Evolutionary conservation across 202 grass and related monocot species (phyloP).

Genomic region (Carex arenaria): DNA sequence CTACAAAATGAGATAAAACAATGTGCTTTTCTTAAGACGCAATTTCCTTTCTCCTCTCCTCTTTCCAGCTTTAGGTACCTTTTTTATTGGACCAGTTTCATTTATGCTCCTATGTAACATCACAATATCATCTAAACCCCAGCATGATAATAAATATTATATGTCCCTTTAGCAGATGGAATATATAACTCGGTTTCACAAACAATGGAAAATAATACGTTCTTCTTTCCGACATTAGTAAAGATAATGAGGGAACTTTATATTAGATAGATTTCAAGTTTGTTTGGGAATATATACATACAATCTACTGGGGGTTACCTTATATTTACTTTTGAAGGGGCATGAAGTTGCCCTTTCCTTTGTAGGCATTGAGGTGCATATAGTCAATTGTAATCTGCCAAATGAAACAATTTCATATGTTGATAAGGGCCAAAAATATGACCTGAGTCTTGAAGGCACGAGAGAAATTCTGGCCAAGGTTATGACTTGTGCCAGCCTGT

Average conservation of each 20-base stretch:
- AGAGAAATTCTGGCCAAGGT: conserved; percentile 97
- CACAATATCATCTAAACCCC: conserved; percentile 5
- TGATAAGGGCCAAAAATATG: conserved; percentile 20
- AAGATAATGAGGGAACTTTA: background rate
- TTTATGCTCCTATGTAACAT: background rate
- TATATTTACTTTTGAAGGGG: background rate
- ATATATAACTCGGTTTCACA: background rate
- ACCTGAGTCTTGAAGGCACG: conserved; percentile 95
- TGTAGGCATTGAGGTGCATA: background rate
- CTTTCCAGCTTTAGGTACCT: background rate
- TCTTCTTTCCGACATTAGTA: background rate
- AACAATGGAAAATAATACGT: background rate
- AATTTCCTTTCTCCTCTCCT: background rate
- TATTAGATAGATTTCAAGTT: background rate
- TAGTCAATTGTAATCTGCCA: background rate
- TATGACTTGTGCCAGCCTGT: conserved; percentile 98
- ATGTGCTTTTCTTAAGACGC: background rate
- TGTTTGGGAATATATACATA: background rate
- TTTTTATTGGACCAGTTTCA: background rate
- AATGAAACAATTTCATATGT: background rate
- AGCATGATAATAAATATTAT: background rate
- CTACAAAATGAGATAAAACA: conserved; percentile 32
- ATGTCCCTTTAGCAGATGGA: background rate
- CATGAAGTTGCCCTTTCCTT: background rate
- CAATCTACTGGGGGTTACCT: background rate